Conservation (phyloP, 1,284 basidiomycete species). For the Mycena citricolor region DNA sequence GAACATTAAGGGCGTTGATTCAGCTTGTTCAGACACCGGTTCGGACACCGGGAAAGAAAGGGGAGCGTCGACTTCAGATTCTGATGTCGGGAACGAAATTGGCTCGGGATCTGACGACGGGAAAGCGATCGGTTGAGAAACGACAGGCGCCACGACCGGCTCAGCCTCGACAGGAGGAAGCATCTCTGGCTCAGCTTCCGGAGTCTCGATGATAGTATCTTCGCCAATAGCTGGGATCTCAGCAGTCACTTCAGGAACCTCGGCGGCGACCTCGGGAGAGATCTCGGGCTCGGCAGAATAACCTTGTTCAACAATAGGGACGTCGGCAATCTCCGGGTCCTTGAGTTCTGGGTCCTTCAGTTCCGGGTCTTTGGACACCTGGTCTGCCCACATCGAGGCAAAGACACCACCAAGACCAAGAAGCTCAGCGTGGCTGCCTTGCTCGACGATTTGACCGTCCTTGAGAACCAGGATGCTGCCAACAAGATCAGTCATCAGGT, state of each 20-base stretch:
- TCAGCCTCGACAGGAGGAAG: too few relatives aligned
- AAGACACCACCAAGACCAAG: constrained; percentile 69
- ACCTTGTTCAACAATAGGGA: too few relatives aligned
- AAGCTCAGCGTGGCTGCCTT: constrained; percentile 74
- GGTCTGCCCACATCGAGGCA: constrained; percentile 81
- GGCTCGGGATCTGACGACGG: constrained; percentile 42
- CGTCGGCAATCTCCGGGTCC: too few relatives aligned
- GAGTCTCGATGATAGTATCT: too few relatives aligned
- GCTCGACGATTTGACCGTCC: constrained; percentile 79
- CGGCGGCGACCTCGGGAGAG: constrained; percentile 9
- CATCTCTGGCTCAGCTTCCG: too few relatives aligned
- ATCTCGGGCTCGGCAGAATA: constrained; percentile 21
- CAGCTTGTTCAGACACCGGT: too few relatives aligned
- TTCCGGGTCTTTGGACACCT: too few relatives aligned
- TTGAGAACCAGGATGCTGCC: constrained; percentile 78
- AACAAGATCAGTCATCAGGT: constrained; percentile 11
- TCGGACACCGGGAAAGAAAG: constrained; percentile 3
- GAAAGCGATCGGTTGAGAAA: constrained; percentile 40
- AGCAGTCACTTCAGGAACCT: constrained; percentile 7
- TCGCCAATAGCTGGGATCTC: neutral
- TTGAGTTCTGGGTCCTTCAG: too few relatives aligned
- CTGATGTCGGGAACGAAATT: constrained; percentile 35
- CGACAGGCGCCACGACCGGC: constrained; percentile 6
- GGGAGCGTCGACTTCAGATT: constrained; percentile 1
- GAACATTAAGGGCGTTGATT: too few relatives aligned